Evolutionary conservation across 2,329 filamentous ascomycete species (phyloP), one percentile per base, ranked within the genome.

Genomic region (Cercospora zeae-maydis): DNA sequence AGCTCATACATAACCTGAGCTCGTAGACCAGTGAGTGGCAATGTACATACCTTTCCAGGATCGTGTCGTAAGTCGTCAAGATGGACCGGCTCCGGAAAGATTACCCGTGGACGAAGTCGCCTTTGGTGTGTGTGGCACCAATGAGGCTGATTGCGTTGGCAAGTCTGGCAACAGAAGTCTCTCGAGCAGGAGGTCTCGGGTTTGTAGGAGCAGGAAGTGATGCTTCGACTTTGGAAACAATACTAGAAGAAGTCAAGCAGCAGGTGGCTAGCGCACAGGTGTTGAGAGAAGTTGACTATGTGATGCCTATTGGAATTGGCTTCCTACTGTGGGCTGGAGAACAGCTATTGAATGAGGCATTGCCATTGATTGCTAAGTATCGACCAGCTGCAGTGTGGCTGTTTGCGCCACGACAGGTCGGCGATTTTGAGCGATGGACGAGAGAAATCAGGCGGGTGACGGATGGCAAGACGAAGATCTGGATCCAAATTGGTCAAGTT

Each of bases 361-460:
- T 85, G 1, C 81, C 82, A 1, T 66, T 88, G 11, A 76, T 90
- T 16, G 71, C 71, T 24, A 75, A 78, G 63, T 69, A 70, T 61
- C 63, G 58, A n/a, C 86, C 87, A 1, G 82, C 81, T 2, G 87
- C 85, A 0, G 78, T 87, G 8, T 90, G 88, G 88, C 80, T 90
- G 52, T 90, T 89, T 70, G 87, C 87, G 2, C 85, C 86, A 1
- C 75, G 78, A 4, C 72, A 79, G 24, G 71, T 77, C 19, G 75
- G 78, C 14, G 74, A 72, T 47, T 71, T 76, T 59, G 59, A 57
- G 24, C 73, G 56, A 47, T 79, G 72, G 75, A 71, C 72, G 21
- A 64, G 57, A 30, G 71, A 72, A 24, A 71, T 70, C 8, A 71
- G 77, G 24, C 55, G 65, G 4, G 74, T 66, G 10, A 76, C 75